phyloP scores from a whole-genome alignment of 1,284 basidiomycete genomes.

The Tetrapyrgos nigripes region DNA sequence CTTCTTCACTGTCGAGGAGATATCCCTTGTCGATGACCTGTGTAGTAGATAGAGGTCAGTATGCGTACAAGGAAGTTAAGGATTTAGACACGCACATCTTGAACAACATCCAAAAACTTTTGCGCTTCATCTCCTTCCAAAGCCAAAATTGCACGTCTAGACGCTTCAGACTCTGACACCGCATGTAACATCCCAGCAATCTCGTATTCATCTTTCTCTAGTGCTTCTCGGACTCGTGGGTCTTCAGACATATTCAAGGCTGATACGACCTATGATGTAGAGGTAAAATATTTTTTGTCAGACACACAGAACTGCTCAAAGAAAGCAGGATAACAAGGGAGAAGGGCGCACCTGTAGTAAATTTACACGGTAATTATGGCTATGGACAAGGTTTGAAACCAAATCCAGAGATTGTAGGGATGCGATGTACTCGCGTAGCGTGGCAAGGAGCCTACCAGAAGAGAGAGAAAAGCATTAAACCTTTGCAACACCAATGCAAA shows the following conservation, averaged over 20 bases:
- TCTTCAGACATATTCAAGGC: slow-evolving; percentile 4
- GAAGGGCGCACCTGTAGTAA: slow-evolving; percentile 7
- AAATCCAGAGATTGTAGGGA: background rate
- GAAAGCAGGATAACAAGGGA: too few relatives aligned
- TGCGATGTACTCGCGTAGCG: background rate
- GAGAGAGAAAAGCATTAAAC: background rate
- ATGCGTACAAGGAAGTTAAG: background rate
- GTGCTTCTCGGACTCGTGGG: background rate
- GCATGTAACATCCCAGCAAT: background rate
- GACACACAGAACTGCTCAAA: background rate
- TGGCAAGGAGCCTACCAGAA: background rate
- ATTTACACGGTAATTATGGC: slow-evolving; percentile 1
- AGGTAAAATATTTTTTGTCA: background rate
- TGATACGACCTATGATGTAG: slow-evolving; percentile 5
- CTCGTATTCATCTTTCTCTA: background rate
- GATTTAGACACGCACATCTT: slow-evolving; percentile 1
- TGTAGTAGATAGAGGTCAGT: background rate
- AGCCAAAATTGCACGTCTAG: background rate
- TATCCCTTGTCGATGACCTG: slow-evolving; percentile 6
- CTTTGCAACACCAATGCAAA: background rate
- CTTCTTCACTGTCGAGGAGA: background rate
- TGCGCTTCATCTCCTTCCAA: slow-evolving; percentile 8
- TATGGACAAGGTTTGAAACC: slow-evolving; percentile 1
- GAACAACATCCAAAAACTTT: slow-evolving; percentile 7
- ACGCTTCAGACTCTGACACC: background rate